Base-by-base conservation (phyloP, 169 alveolate species). In the Miamiensis avidus region DNA sequence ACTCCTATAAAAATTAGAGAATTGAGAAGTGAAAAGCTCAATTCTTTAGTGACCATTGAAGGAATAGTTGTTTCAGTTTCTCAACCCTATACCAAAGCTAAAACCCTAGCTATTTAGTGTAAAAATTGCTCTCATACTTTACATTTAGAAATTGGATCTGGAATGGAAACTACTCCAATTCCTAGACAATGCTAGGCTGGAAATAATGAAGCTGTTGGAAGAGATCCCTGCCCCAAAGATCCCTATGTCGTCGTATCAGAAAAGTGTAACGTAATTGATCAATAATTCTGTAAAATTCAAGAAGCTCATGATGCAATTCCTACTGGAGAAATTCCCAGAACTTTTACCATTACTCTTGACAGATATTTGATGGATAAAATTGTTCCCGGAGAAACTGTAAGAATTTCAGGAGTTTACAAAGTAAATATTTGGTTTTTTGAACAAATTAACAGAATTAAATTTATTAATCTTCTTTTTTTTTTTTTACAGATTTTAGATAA, bases 251-350 rank as follows among this genome's bases (percentile, higher is more conserved):
- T 98, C 26, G 92, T 98, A 16, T 97, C 99, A 27, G 99, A 98
- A 84, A 99, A 98, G 82, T 98, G 99, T 88, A 96, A 96, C 27
- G 98, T 92, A 89, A 97, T 98, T 33, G 99, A 99, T 89, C 97
- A 97, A 33, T 99, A 99, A 94, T 92, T 96, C 1, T 91, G 98
- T 74, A 98, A 98, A 94, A 91, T 99, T 76, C 99, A 99, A 89
- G 99, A 99, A 89, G 96, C 98, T 29, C 99, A 99, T n/a, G 99
- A 99, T 90, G 98, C 97, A 83, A 99, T 98, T 29, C 99, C 98
- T 1, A 95, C 98, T 29, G 99, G 99, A 34, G 99, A 97, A 88
- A 95, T 97, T 92, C 99, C 99, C 26, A 93, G 99, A 89, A 88
- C 99, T 83, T 91, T 91, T 95, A 88, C 96, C 84, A 87, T 96